phyloP scores from a whole-genome alignment of 495 filamentous ascomycete genomes.

The Penicillium arizonense region DNA sequence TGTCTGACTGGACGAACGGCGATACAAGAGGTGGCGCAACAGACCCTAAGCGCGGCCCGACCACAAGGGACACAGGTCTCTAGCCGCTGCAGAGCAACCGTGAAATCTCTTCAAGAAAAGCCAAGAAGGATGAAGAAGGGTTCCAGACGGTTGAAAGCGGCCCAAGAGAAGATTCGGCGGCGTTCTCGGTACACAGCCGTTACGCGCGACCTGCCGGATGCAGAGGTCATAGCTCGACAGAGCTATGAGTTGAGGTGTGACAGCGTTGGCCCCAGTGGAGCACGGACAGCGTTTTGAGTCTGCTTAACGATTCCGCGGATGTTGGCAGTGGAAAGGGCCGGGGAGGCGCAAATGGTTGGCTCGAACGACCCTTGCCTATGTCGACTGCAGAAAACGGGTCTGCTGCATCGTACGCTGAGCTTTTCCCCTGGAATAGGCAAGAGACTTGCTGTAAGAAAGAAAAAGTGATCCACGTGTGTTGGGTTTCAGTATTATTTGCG shows the following conservation, averaged over 20 bases:
- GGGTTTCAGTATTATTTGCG: slow-evolving; percentile 9
- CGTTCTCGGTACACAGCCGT: slow-evolving; percentile 10
- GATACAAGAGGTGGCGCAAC: slow-evolving; percentile 9
- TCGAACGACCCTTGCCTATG: slow-evolving; percentile 8
- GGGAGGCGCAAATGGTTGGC: slow-evolving; percentile 15
- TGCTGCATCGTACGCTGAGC: slow-evolving; percentile 15
- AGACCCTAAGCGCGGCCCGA: slow-evolving; percentile 22
- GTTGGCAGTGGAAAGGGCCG: slow-evolving; percentile 12
- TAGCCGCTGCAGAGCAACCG: slow-evolving; percentile 14
- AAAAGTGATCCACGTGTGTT: slow-evolving; percentile 23
- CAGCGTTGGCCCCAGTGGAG: slow-evolving; percentile 13
- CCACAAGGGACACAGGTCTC: slow-evolving; percentile 13
- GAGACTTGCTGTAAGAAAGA: slow-evolving; percentile 14
- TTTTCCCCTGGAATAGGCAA: slow-evolving; percentile 15
- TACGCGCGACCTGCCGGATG: slow-evolving; percentile 1
- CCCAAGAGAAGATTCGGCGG: slow-evolving; percentile 19
- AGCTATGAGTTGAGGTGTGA: slow-evolving; percentile 10
- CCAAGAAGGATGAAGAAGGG: slow-evolving; percentile 1
- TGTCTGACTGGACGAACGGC: slow-evolving; percentile 10
- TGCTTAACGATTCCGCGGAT: slow-evolving; percentile 22
- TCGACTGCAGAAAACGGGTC: slow-evolving; percentile 12
- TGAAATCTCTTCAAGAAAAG: slow-evolving; percentile 4
- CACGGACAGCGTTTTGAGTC: slow-evolving; percentile 12
- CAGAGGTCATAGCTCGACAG: slow-evolving; percentile 10
- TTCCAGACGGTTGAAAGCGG: slow-evolving; percentile 10